Conservation (phyloP, 345 rosid species). For the Pugionium cornutum region DNA sequence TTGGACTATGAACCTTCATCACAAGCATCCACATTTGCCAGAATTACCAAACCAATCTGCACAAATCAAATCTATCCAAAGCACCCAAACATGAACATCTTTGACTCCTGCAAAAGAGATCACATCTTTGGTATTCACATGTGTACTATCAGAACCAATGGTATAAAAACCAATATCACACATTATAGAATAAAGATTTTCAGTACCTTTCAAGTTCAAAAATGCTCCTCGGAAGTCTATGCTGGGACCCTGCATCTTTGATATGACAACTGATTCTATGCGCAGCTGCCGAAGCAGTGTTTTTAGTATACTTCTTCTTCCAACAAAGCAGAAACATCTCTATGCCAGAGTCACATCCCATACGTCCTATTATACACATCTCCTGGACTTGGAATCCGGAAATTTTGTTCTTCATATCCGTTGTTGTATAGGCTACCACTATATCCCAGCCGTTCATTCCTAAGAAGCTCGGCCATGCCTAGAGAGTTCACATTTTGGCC, state of each 20-base stretch:
- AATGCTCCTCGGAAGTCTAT: constrained; percentile 3
- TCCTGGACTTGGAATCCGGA: constrained; percentile 67
- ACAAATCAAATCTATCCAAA: constrained; percentile 8
- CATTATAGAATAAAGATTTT: neutral
- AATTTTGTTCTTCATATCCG: constrained; percentile 78
- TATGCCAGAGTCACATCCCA: constrained; percentile 60
- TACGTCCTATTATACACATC: constrained; percentile 71
- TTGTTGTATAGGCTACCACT: constrained; percentile 49
- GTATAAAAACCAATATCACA: neutral
- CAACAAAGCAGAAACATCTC: constrained; percentile 28
- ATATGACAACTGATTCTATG: constrained; percentile 10
- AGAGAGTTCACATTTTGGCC: constrained; percentile 54
- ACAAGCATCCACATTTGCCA: constrained; percentile 19
- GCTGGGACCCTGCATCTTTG: constrained; percentile 24
- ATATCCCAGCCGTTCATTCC: constrained; percentile 70
- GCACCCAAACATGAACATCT: constrained; percentile 20
- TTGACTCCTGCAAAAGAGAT: constrained; percentile 12
- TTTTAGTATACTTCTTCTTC: constrained; percentile 20
- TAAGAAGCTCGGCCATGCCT: constrained; percentile 64
- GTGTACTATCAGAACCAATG: neutral
- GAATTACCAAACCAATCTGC: constrained; percentile 15
- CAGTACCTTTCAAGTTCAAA: constrained; percentile 23
- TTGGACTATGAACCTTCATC: neutral
- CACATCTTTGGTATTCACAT: neutral
- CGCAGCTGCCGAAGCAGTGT: constrained; percentile 8